Conservation (phyloP, 129 eudicot species). For the Daucus carota region DH1_v3.0 NC_030384.2:27450501-27451000, state of each 20-base stretch:
- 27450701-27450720: constrained; percentile 67
- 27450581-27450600: constrained; percentile 93
- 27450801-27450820: not conserved
- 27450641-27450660: constrained; percentile 93
- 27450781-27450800: not conserved
- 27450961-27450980: not conserved
- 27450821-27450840: not conserved
- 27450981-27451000: not conserved
- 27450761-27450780: not conserved
- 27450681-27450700: constrained; percentile 39
- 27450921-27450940: not conserved
- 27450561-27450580: constrained; percentile 98
- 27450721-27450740: not conserved
- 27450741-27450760: not conserved
- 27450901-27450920: not conserved
- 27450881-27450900: not conserved
- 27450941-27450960: not conserved
- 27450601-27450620: constrained; percentile 78
- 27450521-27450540: constrained; percentile 78
- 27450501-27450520: not conserved
- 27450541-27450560: constrained; percentile 93
- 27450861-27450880: not conserved
- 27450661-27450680: constrained; percentile 62
- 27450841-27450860: not conserved
- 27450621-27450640: constrained; percentile 98